Evolutionary conservation across 768 basidiomycete genomes (phyloP).

Genomic region (Lactarius evosmus): DNA sequence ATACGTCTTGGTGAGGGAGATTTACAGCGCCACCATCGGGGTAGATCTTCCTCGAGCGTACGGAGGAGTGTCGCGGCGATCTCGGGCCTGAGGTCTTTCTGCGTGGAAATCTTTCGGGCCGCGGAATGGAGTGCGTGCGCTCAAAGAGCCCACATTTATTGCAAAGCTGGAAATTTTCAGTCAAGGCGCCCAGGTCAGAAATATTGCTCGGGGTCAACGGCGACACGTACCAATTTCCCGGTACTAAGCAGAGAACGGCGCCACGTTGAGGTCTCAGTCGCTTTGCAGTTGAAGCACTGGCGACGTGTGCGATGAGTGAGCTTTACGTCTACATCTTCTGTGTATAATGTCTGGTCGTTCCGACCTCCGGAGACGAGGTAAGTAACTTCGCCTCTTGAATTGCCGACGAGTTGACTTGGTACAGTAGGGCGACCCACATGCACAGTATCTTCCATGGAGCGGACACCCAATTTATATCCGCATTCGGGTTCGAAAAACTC

Average conservation of each 20-base stretch:
- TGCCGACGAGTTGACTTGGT: neutral
- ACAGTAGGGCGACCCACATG: neutral
- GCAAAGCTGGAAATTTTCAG: slow-evolving; percentile 28
- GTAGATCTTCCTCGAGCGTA: neutral
- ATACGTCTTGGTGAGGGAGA: slow-evolving; percentile 1
- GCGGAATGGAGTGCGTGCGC: slow-evolving; percentile 70
- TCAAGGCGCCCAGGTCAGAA: neutral
- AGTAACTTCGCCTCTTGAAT: slow-evolving; percentile 3
- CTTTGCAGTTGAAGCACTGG: slow-evolving; percentile 80
- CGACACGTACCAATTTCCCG: slow-evolving; percentile 58
- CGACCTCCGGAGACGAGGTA: neutral
- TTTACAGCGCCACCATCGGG: neutral
- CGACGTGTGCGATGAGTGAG: slow-evolving; percentile 71
- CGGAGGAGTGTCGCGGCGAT: neutral
- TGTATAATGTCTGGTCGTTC: slow-evolving; percentile 36
- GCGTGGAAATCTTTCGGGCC: slow-evolving; percentile 40
- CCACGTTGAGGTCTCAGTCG: slow-evolving; percentile 82
- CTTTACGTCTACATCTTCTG: slow-evolving; percentile 78
- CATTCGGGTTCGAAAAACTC: neutral
- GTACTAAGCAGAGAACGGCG: slow-evolving; percentile 69
- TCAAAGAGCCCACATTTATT: slow-evolving; percentile 78
- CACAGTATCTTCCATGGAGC: neutral
- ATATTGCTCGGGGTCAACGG: neutral
- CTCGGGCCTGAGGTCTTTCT: slow-evolving; percentile 6
- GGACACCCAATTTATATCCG: neutral